Percentiles rank a stretch among this genome's conserved stretches.
These are phyloP conservation scores for Keqinozyma sinolaborantium DNA, from an alignment of 1,139 yeast genomes.

Conservation along the genomic window DNA sequence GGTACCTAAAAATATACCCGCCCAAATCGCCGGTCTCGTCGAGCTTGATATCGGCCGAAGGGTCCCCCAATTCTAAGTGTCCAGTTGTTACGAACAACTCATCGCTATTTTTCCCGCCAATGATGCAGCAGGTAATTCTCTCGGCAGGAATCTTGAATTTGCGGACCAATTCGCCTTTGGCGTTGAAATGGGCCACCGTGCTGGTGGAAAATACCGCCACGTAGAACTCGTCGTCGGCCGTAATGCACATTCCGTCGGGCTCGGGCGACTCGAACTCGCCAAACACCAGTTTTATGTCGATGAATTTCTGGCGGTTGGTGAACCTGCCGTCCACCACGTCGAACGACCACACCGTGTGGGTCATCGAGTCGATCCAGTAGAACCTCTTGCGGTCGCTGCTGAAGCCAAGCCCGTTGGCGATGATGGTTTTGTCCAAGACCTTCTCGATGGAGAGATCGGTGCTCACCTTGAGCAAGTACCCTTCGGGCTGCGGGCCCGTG, in stretches of 20 bases:
- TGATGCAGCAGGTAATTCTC: conserved; percentile 64
- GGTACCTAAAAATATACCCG: conserved; percentile 31
- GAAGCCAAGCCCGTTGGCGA: conserved; percentile 84
- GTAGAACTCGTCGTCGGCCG: conserved; percentile 60
- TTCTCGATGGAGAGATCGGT: conserved; percentile 27
- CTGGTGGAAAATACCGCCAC: conserved; percentile 66
- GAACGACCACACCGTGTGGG: conserved; percentile 55
- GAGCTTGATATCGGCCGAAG: conserved; percentile 25
- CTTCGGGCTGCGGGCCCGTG: conserved; percentile 32
- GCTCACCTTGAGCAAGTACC: conserved; percentile 40
- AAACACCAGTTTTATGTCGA: conserved; percentile 34
- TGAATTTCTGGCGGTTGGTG: conserved; percentile 37
- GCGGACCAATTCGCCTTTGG: conserved; percentile 49
- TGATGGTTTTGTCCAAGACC: conserved; percentile 36
- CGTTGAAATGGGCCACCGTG: conserved; percentile 50
- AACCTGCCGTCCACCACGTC: conserved; percentile 44
- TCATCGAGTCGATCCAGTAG: conserved; percentile 72
- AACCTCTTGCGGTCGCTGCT: conserved; percentile 44
- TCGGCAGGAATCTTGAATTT: conserved; percentile 58
- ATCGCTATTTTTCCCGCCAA: conserved; percentile 61
- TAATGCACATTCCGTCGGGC: conserved; percentile 81
- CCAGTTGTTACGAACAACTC: conserved; percentile 72
- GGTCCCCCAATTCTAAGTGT: conserved; percentile 41
- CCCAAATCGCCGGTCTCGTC: conserved; percentile 53
- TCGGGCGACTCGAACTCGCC: conserved; percentile 37